Percentiles rank a stretch among this genome's conserved stretches.
phyloP scores from a whole-genome alignment of 192 early-diverging fungal species.

The Neocallimastix lanati region DNA sequence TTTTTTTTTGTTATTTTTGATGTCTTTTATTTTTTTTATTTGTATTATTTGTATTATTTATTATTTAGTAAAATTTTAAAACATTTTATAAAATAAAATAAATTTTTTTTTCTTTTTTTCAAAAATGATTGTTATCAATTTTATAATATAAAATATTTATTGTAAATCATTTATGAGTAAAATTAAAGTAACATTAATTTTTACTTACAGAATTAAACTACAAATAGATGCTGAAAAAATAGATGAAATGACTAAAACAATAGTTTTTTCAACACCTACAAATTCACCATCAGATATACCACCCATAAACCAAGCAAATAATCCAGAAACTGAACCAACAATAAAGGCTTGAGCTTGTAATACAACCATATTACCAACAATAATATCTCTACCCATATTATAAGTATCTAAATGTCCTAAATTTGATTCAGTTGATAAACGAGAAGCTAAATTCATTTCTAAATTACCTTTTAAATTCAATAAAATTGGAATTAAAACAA shows the following conservation, averaged over 20 bases:
- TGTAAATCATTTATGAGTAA: too few species aligned
- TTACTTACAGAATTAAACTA: constrained; percentile 33
- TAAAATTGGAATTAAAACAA: constrained; percentile 69
- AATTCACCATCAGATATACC: not conserved
- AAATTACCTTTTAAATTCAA: constrained; percentile 82
- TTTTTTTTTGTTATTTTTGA: too few species aligned
- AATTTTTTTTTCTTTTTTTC: too few species aligned
- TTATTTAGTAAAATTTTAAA: too few species aligned
- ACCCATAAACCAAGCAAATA: not conserved
- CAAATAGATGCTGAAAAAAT: constrained; percentile 22
- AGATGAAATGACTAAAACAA: constrained; percentile 8
- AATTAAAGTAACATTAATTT: too few species aligned
- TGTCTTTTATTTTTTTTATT: too few species aligned
- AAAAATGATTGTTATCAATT: too few species aligned
- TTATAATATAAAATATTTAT: too few species aligned
- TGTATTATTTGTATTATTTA: too few species aligned
- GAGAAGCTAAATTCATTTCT: constrained; percentile 76
- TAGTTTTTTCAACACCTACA: not conserved
- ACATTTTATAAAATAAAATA: too few species aligned
- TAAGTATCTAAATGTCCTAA: constrained; percentile 9
- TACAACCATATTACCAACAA: not conserved
- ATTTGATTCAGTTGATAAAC: constrained; percentile 57
- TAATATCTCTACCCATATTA: not conserved
- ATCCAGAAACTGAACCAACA: not conserved
- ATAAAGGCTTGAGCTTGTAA: not conserved